Percentiles rank a stretch among this genome's conserved stretches.
These are phyloP conservation scores for Diaporthe amygdali DNA, from an alignment of 2,329 filamentous ascomycete genomes.

Conservation along the genomic window DNA sequence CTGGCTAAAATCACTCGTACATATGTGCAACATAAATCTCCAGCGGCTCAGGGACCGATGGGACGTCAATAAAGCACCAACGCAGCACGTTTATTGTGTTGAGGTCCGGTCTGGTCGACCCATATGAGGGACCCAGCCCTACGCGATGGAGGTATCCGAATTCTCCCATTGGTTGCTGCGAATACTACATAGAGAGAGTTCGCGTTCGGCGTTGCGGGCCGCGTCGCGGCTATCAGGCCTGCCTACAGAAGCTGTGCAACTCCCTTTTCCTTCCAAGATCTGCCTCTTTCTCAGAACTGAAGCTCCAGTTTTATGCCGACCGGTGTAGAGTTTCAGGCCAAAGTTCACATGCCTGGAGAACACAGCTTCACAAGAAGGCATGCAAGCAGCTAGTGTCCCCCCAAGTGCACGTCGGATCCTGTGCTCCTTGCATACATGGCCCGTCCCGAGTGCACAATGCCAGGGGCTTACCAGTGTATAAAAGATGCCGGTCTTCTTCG, in stretches of 20 bases:
- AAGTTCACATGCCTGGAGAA: not conserved
- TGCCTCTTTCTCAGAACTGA: not conserved
- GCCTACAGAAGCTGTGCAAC: slow-evolving; percentile 1
- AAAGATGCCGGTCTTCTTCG: not conserved
- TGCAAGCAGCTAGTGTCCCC: not conserved
- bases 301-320: slow-evolving; percentile 1
- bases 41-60: slow-evolving; percentile 16
- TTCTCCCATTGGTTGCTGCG: not conserved
- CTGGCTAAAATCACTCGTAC: slow-evolving; percentile 3
- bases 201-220: slow-evolving; percentile 18
- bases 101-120: not conserved
- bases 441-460: not conserved
- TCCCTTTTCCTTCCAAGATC: slow-evolving; percentile 7
- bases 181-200: not conserved
- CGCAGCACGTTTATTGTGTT: slow-evolving; percentile 1
- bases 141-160: not conserved
- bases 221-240: not conserved
- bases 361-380: not conserved
- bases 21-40: slow-evolving; percentile 5
- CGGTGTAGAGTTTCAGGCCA: not conserved
- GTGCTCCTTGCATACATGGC: not conserved
- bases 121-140: slow-evolving; percentile 5
- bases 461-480: not conserved
- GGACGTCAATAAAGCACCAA: slow-evolving; percentile 6
- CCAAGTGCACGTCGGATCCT: not conserved